Evolutionary conservation across 2,329 filamentous ascomycete species (phyloP), one percentile per base, ranked within the genome.

Genomic region (Penicillium sp.): DNA sequence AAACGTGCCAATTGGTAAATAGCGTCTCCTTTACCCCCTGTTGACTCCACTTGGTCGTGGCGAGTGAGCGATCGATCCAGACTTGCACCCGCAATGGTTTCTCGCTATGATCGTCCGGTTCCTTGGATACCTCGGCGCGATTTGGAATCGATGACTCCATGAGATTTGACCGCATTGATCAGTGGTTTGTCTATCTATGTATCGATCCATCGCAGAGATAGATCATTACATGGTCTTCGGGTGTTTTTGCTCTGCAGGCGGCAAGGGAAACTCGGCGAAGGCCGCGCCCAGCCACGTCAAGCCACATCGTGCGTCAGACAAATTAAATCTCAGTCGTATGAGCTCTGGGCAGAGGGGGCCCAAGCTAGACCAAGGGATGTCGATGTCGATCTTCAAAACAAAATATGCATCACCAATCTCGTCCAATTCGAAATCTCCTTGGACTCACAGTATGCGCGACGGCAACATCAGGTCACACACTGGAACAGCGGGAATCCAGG

Each of bases 11-110:
- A 26, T 41, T 5, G n/a, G 39, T 27, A 32, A 34, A 12, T 43
- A 46, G 50, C 26, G 33, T 39, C 32, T 26, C 26, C 9, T 42
- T n/a, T 18, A 41, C 27, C 54, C 36, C 37, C n/a, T 37, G 17
- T 30, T 2, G 12, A 15, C 29, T 50, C 46, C 51, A 49, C 46
- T 40, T 48, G 36, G 34, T 7, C 37, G 41, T 43, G 45, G 42
- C 54, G 48, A 59, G 53, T 59, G 37, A 58, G 29, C 45, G 52
- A 30, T 24, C 41, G 36, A 49, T 56, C 58, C 60, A 62, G 33
- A 58, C 29, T 56, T 52, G 5, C 15, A 2, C 21, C 18, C 17
- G 21, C 18, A 20, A 8, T 54, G 56, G 56, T 43, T 44, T 46
- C 33, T 18, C 39, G 34, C 27, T 12, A 36, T 15, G 46, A 47